Evolutionary conservation across 2,329 filamentous ascomycete species (phyloP), one percentile per base, ranked within the genome.

Genomic region (Colletotrichum spinosum): DNA sequence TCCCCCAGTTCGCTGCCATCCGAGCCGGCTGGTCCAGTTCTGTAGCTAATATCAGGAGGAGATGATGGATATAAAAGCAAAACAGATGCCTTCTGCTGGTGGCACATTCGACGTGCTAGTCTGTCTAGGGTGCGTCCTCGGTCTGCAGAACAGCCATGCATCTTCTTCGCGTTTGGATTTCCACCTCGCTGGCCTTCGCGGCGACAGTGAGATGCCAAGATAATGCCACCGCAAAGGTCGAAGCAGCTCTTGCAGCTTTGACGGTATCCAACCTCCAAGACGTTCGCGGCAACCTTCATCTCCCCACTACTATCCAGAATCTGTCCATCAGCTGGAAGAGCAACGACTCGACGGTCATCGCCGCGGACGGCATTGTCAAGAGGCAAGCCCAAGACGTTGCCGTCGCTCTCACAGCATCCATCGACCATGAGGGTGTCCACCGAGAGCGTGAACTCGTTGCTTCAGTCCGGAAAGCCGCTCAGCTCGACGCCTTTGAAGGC

Each of bases 221-320:
- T 17, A 38, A 58, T 37, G 54, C 37, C 35, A 33, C 63, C 3
- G 45, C 41, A 10, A 33, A 15, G 13, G 53, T 65, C 37, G 60
- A 67, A 17, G 62, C 68, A 25, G 69, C 69, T 9, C 71, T 73
- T n/a, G 56, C 66, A 13, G 65, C 61, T 17, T 61, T 78, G 8
- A 52, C 68, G 1, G 62, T 79, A 2, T 71, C 69, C 44, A 80
- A 80, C 64, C 65, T 79, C 17, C 71, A 75, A 8, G 74, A 80
- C 52, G 73, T 81, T 51, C 73, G 77, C 15, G 77, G 79, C 33
- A 80, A 81, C 60, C 66, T 81, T 17, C 66, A 73, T 44, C 71
- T 81, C 6, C 79, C 79, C 11, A 44, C 69, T 1, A 63, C 69
- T 2, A 69, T 72, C 1, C 72, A 78, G 33, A 74, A 72, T 0